Percentiles rank a stretch among this genome's conserved stretches.
These are phyloP conservation scores for Acanthamoeba triangularis DNA, from an alignment of 208 protist genomes.

Conservation along the genomic window DNA sequence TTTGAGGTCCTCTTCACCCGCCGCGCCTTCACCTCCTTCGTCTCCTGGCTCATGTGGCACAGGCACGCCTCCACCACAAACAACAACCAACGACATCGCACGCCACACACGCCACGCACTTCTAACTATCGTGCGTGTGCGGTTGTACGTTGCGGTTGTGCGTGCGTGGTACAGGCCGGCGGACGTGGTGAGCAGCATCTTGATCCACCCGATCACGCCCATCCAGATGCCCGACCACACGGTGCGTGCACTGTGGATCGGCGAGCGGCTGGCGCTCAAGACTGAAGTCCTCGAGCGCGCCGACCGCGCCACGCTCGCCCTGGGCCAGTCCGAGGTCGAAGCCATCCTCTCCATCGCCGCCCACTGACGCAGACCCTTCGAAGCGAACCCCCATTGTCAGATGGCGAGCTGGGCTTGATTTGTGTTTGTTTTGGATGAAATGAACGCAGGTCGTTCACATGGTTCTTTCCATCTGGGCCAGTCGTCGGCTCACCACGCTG, in stretches of 20 bases:
- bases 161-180: background rate
- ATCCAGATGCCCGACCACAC: conserved; percentile 15
- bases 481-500: background rate
- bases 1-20: conserved; percentile 21
- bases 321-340: background rate
- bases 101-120: background rate
- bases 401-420: too few relatives aligned
- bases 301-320: background rate
- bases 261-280: background rate
- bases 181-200: background rate
- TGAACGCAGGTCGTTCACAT: conserved; percentile 5
- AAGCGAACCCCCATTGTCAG: too few relatives aligned
- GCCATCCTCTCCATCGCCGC: conserved; percentile 32
- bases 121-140: background rate
- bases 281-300: background rate
- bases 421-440: too few relatives aligned
- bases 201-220: conserved; percentile 24
- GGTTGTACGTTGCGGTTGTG: background rate
- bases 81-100: too few relatives aligned
- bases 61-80: background rate
- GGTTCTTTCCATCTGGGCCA: conserved; percentile 42
- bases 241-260: background rate
- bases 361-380: background rate
- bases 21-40: conserved; percentile 10
- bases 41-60: background rate